These are phyloP conservation scores for Sphaerulina musiva DNA, from an alignment of 2,329 filamentous ascomycete genomes.

Conservation along the genomic window DNA sequence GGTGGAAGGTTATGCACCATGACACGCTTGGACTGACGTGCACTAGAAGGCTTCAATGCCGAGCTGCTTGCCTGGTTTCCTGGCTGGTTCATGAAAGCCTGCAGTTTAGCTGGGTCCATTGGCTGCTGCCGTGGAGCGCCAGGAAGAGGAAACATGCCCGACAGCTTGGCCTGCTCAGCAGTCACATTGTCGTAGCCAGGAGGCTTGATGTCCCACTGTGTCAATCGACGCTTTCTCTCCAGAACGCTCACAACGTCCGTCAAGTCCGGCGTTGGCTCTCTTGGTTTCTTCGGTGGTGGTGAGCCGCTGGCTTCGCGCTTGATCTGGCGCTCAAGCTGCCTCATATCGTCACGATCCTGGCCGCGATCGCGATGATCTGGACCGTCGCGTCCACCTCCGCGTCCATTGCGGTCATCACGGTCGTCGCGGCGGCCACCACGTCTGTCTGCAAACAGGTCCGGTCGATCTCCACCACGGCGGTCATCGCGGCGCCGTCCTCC, in stretches of 20 bases:
- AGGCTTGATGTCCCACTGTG: constrained; percentile 99
- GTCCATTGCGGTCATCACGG: constrained; percentile 36
- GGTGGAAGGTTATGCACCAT: constrained; percentile 76
- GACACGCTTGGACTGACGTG: constrained; percentile 87
- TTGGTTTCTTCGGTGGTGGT: constrained; percentile 77
- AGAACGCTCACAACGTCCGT: constrained; percentile 76
- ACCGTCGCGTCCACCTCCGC: constrained; percentile 33
- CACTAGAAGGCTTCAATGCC: constrained; percentile 86
- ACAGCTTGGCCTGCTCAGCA: constrained; percentile 95
- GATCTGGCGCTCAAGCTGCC: constrained; percentile 31
- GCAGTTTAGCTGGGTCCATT: constrained; percentile 88
- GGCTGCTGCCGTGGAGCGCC: constrained; percentile 90
- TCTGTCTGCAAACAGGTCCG: constrained; percentile 28
- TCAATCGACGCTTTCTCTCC: constrained; percentile 83
- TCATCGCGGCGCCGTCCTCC: constrained; percentile 42
- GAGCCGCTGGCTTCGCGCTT: constrained; percentile 62
- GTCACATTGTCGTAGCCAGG: constrained; percentile 97
- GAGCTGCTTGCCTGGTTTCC: constrained; percentile 63
- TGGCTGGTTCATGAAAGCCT: constrained; percentile 92
- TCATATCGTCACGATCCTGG: constrained; percentile 33
- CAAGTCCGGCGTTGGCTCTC: constrained; percentile 91
- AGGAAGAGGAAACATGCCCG: constrained; percentile 96
- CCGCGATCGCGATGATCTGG: constrained; percentile 33
- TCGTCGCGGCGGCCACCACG: constrained; percentile 35
- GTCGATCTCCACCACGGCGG: constrained; percentile 39